These are phyloP conservation scores for Somion occarium DNA, from an alignment of 1,284 basidiomycete species.

Conservation along the genomic window DNA sequence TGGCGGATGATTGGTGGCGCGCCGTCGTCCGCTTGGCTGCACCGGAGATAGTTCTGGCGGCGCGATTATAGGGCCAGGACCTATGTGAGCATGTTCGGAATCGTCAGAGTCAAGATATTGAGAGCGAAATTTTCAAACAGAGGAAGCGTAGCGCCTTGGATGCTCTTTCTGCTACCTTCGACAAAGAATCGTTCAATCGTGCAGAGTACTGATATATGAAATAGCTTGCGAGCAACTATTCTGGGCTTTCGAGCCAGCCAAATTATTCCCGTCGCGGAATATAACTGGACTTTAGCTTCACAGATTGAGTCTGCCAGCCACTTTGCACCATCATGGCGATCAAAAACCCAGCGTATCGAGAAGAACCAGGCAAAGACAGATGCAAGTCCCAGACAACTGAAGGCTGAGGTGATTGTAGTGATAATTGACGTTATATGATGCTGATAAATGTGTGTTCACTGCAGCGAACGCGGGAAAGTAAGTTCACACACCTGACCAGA, in stretches of 20 bases:
- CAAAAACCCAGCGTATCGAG: conserved; percentile 69
- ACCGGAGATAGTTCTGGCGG: no score
- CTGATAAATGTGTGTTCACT: conserved; percentile 28
- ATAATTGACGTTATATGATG: conserved; percentile 56
- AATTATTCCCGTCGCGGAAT: conserved; percentile 32
- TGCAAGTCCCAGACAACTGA: conserved; percentile 71
- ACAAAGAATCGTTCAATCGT: no score
- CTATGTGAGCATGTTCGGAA: no score
- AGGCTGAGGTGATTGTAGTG: conserved; percentile 68
- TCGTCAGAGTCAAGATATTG: no score
- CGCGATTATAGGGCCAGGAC: no score
- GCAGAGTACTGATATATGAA: no score
- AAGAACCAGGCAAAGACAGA: conserved; percentile 77
- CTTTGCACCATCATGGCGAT: conserved; percentile 63
- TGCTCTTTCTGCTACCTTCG: no score
- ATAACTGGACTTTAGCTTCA: conserved; percentile 24
- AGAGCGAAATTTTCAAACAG: no score
- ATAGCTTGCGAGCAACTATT: no score
- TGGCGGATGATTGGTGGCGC: no score
- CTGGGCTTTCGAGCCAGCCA: conserved; percentile 27
- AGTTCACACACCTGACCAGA: conserved; percentile 41
- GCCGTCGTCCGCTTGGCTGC: no score
- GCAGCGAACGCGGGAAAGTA: not conserved
- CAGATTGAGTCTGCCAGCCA: conserved; percentile 69
- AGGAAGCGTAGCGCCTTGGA: no score